Base-by-base conservation (phyloP, 192 early-diverging fungal genomes). In the Entophlyctis luteolus region DNA sequence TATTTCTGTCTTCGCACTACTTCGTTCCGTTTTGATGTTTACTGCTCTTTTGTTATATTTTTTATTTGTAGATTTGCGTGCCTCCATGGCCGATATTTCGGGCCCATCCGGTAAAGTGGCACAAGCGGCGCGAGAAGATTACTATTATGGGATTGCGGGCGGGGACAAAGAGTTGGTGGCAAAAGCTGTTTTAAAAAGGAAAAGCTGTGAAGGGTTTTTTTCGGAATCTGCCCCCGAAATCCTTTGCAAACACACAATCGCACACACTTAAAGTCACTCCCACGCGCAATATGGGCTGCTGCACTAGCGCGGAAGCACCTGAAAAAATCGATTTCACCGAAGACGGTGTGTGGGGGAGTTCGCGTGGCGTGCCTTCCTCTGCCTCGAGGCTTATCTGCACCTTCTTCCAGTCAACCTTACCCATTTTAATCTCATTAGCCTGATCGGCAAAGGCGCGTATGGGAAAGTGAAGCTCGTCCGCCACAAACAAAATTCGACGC, bases 391-490 rank as follows among this genome's bases (percentile, higher is more conserved):
- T n/a, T n/a, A n/a, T n/a, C n/a, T n/a, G n/a, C 35, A n/a, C n/a
- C n/a, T n/a, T n/a, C n/a, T n/a, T n/a, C n/a, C 63, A 90, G 89
- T 90, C 34, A 84, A 92, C 35, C 81, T 96, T 32, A 83, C 84
- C 45, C 94, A 98, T 68, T 98, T 98, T 74, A 84, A 89, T 52
- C 83, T 98, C 8, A 75, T 93, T 50, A 84, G 92, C 33, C 86
- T 87, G 3, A 90, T 98, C 34, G 96, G 96, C 5, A 92, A 93
- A 67, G 96, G 96, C 1, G 93, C 93, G 6, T 97, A 97, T 76
- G 96, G 96, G 52, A 96, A 89, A 50, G 92, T 94, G 47, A 88
- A 93, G 27, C 89, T 98, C 2, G 93, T 98, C 2, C 87, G 95
- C 72, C 91, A 94, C 70, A 90, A 89, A 69, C 76, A 80, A 10